These are phyloP conservation scores for Priceomyces haplophilus DNA, from an alignment of 805 yeast species.

Conservation along the genomic window DNA sequence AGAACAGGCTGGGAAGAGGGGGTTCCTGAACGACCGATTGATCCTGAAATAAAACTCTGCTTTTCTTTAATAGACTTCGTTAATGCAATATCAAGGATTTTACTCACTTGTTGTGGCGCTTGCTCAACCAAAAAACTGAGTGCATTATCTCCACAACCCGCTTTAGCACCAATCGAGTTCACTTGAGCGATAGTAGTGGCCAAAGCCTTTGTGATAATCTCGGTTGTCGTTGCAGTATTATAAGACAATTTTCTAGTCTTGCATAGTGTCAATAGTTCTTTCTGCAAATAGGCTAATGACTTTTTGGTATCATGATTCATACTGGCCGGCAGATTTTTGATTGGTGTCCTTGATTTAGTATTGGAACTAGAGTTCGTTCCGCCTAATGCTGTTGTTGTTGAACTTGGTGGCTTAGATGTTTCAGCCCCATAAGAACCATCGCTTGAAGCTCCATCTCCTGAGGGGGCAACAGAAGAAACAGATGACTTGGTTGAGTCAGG, in stretches of 20 bases:
- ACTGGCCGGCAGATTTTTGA: conserved; percentile 12
- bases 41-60: conserved; percentile 23
- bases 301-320: conserved; percentile 62
- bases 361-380: neutral
- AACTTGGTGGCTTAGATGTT: neutral
- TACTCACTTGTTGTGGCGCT: conserved; percentile 77
- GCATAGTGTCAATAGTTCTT: conserved; percentile 76
- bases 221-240: conserved; percentile 79
- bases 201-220: conserved; percentile 81
- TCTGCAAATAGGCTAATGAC: conserved; percentile 79
- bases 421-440: neutral
- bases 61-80: conserved; percentile 65
- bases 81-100: conserved; percentile 74
- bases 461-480: conserved; percentile 1
- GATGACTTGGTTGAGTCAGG: conserved; percentile 5
- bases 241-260: conserved; percentile 68
- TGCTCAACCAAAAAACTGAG: conserved; percentile 73
- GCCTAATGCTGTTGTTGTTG: conserved; percentile 5
- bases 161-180: conserved; percentile 81
- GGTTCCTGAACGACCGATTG: conserved; percentile 1
- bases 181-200: conserved; percentile 93
- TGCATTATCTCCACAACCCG: conserved; percentile 77
- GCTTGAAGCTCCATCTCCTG: neutral
- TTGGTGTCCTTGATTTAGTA: neutral
- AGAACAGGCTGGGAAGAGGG: neutral